A percentile compares a stretch with the other conserved stretches of the same genome.
Evolutionary conservation across 495 filamentous ascomycete genomes (phyloP).

Genomic region (Ramalina peruviana): DNA sequence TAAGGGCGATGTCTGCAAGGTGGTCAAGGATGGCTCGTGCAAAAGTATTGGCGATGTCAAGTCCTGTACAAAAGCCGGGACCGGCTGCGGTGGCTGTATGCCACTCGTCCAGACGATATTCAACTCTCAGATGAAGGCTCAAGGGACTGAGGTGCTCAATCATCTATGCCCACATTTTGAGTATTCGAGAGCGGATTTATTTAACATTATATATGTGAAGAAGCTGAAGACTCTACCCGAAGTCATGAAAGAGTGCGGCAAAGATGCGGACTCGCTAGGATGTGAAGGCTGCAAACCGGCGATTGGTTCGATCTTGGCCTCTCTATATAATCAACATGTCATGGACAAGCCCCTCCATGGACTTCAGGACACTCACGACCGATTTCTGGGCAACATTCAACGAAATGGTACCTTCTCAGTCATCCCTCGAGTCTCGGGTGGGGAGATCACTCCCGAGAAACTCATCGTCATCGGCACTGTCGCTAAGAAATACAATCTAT

Average conservation of each 20-base stretch:
- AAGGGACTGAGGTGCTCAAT: conserved; percentile 87
- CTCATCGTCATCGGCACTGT: conserved; percentile 80
- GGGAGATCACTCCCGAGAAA: conserved; percentile 86
- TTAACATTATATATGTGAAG: conserved; percentile 80
- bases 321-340: conserved; percentile 74
- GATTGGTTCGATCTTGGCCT: conserved; percentile 72
- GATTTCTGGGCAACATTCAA: conserved; percentile 89
- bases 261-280: conserved; percentile 58
- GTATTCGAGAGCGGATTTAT: conserved; percentile 78
- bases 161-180: conserved; percentile 78
- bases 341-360: conserved; percentile 64
- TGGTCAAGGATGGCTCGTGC: conserved; percentile 69
- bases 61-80: conserved; percentile 88
- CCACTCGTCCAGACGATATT: conserved; percentile 86
- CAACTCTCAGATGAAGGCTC: conserved; percentile 78
- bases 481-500: conserved; percentile 76
- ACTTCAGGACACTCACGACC: conserved; percentile 88
- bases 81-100: conserved; percentile 89
- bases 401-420: conserved; percentile 89
- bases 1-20: conserved; percentile 66
- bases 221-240: conserved; percentile 59
- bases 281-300: conserved; percentile 89
- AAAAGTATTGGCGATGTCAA: conserved; percentile 81
- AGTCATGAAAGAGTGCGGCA: conserved; percentile 74
- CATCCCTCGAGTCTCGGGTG: conserved; percentile 70